Evolutionary conservation across 306 rosid genomes (phyloP).

Genomic region (Abrus precatorius): DNA sequence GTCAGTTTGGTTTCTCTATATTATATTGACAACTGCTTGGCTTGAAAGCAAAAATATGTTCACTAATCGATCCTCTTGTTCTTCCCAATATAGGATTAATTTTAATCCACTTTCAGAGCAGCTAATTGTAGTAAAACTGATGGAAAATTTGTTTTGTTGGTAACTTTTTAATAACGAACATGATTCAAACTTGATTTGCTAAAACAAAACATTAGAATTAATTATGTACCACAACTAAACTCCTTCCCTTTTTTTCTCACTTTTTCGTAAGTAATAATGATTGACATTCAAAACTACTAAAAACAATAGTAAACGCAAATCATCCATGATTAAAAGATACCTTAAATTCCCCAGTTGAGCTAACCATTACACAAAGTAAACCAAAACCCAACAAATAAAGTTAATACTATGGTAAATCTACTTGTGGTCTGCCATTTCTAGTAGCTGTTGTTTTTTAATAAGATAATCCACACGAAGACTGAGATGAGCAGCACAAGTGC

Average conservation of each 20-base stretch:
- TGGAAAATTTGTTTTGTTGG: not conserved
- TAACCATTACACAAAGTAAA: slow-evolving; percentile 1
- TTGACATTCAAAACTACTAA: not conserved
- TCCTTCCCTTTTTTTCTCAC: not conserved
- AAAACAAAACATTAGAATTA: not conserved
- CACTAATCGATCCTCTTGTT: slow-evolving; percentile 3
- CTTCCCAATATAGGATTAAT: not conserved
- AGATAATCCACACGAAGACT: slow-evolving; percentile 14
- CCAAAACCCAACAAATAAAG: not conserved
- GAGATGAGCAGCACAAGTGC: slow-evolving; percentile 26
- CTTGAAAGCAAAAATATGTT: not conserved
- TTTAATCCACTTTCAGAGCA: not conserved
- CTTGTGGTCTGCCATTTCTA: slow-evolving; percentile 16
- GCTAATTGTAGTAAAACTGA: not conserved
- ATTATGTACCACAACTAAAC: not conserved
- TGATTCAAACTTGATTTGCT: slow-evolving; percentile 13
- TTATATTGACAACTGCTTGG: slow-evolving; percentile 23
- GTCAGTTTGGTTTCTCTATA: not conserved
- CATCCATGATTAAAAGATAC: not conserved
- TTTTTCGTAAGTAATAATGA: not conserved
- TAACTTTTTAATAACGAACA: not conserved
- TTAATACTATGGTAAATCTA: not conserved
- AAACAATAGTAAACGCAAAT: not conserved
- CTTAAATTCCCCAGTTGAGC: not conserved
- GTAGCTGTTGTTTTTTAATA: not conserved